Conservation (phyloP, 2,329 filamentous ascomycete genomes). For the Microdochium bolleyi region DNA sequence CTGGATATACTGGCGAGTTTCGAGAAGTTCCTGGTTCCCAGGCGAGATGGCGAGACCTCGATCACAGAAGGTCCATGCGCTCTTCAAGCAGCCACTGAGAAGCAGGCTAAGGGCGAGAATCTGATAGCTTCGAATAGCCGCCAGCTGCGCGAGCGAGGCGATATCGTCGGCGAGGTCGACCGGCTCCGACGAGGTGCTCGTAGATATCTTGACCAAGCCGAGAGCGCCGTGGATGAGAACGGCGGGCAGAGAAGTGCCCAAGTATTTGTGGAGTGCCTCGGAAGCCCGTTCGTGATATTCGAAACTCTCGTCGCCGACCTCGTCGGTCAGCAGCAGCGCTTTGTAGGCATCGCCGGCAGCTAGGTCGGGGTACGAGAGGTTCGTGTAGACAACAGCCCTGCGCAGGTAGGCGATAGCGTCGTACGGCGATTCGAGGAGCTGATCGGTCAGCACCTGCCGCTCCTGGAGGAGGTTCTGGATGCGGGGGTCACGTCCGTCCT, state of each 20-base stretch:
- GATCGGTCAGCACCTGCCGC: conserved; percentile 49
- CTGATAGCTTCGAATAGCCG: conserved; percentile 51
- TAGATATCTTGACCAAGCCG: conserved; percentile 3
- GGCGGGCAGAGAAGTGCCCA: conserved; percentile 27
- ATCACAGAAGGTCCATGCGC: conserved; percentile 57
- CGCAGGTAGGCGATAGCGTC: conserved; percentile 59
- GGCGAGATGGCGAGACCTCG: conserved; percentile 50
- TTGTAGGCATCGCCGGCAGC: conserved; percentile 86
- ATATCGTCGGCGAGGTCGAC: conserved; percentile 24
- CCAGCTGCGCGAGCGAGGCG: conserved; percentile 34
- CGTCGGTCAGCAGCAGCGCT: conserved; percentile 79
- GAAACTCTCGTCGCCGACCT: conserved; percentile 67
- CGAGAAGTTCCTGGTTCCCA: conserved; percentile 44
- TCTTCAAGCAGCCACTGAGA: conserved; percentile 61
- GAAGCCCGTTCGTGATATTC: conserved; percentile 70
- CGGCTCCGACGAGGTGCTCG: conserved; percentile 18
- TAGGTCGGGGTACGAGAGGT: conserved; percentile 81
- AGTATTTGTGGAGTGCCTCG: conserved; percentile 38
- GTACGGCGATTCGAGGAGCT: conserved; percentile 44
- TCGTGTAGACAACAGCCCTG: conserved; percentile 62
- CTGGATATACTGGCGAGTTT: conserved; percentile 45
- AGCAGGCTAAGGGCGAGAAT: conserved; percentile 50
- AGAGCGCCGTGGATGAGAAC: conserved; percentile 38
- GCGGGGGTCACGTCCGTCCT: conserved; percentile 27
- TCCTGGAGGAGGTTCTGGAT: conserved; percentile 40